Evolutionary conservation across 805 yeast genomes (phyloP).

Genomic region (Suhomyces canberraensis): DNA sequence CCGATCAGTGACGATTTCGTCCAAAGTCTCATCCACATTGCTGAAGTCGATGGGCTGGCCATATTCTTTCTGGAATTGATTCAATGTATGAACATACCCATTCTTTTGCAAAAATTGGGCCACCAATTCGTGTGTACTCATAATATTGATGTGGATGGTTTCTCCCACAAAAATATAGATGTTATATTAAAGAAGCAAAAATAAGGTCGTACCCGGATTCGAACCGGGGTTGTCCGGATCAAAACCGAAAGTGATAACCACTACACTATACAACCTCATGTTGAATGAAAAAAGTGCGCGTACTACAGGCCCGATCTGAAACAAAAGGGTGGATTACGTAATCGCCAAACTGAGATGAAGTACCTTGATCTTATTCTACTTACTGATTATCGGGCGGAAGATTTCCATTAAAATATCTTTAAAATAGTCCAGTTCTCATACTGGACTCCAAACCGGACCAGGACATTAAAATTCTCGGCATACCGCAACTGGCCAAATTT

Average conservation of each 20-base stretch:
- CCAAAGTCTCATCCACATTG: constrained; percentile 26
- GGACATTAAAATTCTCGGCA: too few species aligned
- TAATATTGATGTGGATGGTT: neutral
- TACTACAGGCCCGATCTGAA: too few species aligned
- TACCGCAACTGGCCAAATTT: too few species aligned
- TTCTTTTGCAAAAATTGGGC: constrained; percentile 59
- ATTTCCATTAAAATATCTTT: too few species aligned
- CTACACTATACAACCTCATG: constrained; percentile 61
- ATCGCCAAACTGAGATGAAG: too few species aligned
- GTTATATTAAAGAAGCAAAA: constrained; percentile 8
- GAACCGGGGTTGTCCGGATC: constrained; percentile 83
- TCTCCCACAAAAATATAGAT: neutral
- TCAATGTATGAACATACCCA: constrained; percentile 45
- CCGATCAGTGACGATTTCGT: constrained; percentile 39
- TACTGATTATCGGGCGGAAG: too few species aligned
- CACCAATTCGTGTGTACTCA: constrained; percentile 29
- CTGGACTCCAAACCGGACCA: too few species aligned
- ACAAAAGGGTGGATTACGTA: too few species aligned
- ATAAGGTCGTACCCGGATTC: constrained; percentile 78
- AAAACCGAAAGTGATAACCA: constrained; percentile 80
- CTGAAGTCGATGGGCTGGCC: constrained; percentile 29
- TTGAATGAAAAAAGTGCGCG: neutral
- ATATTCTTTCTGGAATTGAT: constrained; percentile 46
- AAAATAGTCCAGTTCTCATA: too few species aligned
- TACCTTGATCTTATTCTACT: too few species aligned